Conservation (phyloP, 805 yeast genomes). For the Wickerhamia fluorescens region DNA sequence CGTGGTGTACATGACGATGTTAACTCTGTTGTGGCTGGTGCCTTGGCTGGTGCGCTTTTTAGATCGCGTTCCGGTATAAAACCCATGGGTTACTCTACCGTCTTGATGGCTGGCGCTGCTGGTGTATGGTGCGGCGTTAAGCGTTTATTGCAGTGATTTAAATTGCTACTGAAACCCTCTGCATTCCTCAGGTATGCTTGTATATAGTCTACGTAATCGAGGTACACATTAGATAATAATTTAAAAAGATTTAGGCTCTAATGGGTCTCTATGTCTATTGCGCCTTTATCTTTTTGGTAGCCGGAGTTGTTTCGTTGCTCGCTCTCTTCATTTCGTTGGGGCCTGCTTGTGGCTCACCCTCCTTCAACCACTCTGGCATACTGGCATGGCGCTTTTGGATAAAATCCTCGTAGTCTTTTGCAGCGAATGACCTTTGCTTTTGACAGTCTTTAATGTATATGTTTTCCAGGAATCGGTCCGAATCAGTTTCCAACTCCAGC, state of each 20-base stretch:
- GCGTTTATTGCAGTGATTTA: constrained; percentile 16
- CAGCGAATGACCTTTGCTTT: constrained; percentile 19
- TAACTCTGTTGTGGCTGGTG: constrained; percentile 86
- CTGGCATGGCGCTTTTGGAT: constrained; percentile 5
- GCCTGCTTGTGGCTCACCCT: too few species aligned
- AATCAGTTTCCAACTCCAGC: constrained; percentile 26
- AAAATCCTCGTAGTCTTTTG: constrained; percentile 8
- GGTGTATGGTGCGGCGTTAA: constrained; percentile 90
- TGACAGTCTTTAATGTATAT: constrained; percentile 26
- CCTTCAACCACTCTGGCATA: constrained; percentile 5
- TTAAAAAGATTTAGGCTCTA: too few species aligned
- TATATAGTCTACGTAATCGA: too few species aligned
- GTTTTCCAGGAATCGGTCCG: constrained; percentile 10
- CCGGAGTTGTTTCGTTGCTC: too few species aligned
- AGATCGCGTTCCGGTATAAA: constrained; percentile 76
- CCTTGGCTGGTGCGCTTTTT: constrained; percentile 85
- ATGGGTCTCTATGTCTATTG: too few species aligned
- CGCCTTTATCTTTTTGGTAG: too few species aligned
- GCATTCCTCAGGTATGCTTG: too few species aligned
- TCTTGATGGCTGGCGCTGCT: constrained; percentile 80
- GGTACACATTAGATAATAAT: too few species aligned
- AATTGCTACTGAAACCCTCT: too few species aligned
- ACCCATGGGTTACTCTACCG: constrained; percentile 86
- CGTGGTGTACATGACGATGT: constrained; percentile 86
- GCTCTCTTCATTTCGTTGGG: too few species aligned